Evolutionary conservation across 176 grass and related monocot genomes (phyloP).

Genomic region (Neostapfia colusana): DNA sequence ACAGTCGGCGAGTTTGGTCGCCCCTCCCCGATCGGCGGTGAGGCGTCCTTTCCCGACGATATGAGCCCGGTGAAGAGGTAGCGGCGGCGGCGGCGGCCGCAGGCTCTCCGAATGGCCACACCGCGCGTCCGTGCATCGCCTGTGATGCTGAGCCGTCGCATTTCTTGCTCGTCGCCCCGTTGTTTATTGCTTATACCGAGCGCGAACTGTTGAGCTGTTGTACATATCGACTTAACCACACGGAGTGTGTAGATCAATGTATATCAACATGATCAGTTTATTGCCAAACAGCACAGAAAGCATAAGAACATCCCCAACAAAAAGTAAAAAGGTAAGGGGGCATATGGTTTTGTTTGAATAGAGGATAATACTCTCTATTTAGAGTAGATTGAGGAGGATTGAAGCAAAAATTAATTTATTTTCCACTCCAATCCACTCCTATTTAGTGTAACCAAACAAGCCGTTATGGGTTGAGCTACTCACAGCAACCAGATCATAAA

Average conservation of each 20-base stretch:
- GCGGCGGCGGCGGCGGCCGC: background rate
- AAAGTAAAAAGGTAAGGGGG: too few species aligned
- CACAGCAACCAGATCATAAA: background rate
- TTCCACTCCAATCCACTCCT: too few species aligned
- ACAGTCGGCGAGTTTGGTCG: background rate
- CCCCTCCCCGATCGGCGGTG: slow-evolving; percentile 8
- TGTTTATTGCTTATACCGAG: background rate
- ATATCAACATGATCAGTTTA: background rate
- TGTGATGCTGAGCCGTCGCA: background rate
- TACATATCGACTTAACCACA: slow-evolving; percentile 13
- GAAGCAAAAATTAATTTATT: too few species aligned
- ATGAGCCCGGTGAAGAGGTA: slow-evolving; percentile 23
- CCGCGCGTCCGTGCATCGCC: background rate
- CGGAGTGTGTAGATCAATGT: background rate
- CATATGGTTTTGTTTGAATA: too few species aligned
- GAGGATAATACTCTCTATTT: too few species aligned
- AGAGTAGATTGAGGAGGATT: too few species aligned
- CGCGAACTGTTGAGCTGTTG: background rate
- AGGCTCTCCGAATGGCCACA: background rate
- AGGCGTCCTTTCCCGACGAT: slow-evolving; percentile 25
- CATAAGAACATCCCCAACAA: background rate
- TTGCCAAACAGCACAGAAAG: background rate
- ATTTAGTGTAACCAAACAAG: too few species aligned
- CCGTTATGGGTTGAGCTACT: background rate
- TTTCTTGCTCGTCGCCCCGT: background rate